Conservation (phyloP, 331 rosid genomes). For the Telfairia occidentalis region DNA sequence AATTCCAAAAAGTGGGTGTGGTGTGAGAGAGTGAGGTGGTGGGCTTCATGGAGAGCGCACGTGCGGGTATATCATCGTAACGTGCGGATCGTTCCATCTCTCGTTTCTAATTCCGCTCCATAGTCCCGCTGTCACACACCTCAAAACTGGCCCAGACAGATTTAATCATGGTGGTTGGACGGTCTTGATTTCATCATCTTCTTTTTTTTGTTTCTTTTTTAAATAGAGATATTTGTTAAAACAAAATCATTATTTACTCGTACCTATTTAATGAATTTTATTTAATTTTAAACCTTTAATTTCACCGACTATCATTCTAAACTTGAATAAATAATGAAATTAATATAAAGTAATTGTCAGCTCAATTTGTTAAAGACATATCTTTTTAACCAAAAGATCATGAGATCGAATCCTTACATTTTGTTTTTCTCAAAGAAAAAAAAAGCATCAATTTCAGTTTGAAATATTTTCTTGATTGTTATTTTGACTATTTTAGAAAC, state of each 20-base stretch:
- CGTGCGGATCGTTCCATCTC: background rate
- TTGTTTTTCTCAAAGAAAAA: too few species aligned
- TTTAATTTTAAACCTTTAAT: too few species aligned
- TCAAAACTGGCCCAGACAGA: background rate
- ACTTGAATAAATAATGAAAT: too few species aligned
- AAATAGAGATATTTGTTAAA: background rate
- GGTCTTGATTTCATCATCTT: background rate
- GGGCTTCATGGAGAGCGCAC: background rate
- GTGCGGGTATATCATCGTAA: background rate
- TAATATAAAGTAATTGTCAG: too few species aligned
- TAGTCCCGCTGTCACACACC: constrained; percentile 3
- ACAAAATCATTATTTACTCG: background rate
- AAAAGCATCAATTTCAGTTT: too few species aligned
- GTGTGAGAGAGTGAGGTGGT: background rate
- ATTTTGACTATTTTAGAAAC: too few species aligned
- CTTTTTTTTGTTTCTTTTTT: background rate
- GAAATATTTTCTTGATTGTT: too few species aligned
- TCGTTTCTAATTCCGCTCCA: constrained; percentile 1
- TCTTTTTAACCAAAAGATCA: too few species aligned
- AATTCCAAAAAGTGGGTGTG: constrained; percentile 2
- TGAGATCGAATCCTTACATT: too few species aligned
- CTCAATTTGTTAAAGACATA: too few species aligned
- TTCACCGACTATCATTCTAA: too few species aligned
- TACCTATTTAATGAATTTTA: too few species aligned
- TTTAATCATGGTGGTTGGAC: constrained; percentile 4